These are phyloP conservation scores for Zasmidium citrigriseum DNA, from an alignment of 2,329 filamentous ascomycete genomes.

Conservation along the genomic window DNA sequence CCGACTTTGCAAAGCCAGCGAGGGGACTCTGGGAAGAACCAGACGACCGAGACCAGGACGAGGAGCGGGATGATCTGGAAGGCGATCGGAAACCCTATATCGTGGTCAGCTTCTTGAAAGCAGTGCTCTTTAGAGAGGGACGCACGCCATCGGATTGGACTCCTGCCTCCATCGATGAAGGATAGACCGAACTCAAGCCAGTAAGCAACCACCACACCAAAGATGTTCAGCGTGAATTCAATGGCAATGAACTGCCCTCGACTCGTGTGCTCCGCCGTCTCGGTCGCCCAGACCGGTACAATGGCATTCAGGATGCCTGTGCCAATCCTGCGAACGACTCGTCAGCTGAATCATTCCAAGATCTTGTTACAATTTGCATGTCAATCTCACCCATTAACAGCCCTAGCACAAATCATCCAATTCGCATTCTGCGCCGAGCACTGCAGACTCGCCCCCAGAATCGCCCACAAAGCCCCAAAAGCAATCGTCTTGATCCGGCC, in stretches of 20 bases:
- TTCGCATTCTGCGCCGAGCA: neutral
- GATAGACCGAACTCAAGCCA: conserved; percentile 41
- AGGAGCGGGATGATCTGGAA: conserved; percentile 67
- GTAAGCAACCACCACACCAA: conserved; percentile 56
- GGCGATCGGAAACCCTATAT: conserved; percentile 61
- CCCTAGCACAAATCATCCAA: conserved; percentile 1
- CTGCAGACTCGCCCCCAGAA: neutral
- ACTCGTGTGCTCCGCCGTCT: conserved; percentile 67
- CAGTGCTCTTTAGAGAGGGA: neutral
- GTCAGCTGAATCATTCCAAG: too few relatives aligned
- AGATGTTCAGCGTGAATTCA: conserved; percentile 73
- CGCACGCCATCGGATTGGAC: conserved; percentile 19
- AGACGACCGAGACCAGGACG: conserved; percentile 45
- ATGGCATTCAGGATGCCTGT: conserved; percentile 59
- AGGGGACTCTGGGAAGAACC: conserved; percentile 69
- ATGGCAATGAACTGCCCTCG: conserved; percentile 52
- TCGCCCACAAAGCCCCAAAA: neutral
- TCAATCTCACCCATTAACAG: neutral
- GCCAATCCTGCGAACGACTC: too few relatives aligned
- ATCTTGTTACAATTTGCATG: too few relatives aligned
- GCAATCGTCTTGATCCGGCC: neutral
- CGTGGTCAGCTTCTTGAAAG: conserved; percentile 33
- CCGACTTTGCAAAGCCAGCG: conserved; percentile 68
- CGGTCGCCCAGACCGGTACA: conserved; percentile 70
- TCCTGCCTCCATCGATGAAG: conserved; percentile 24